Conservation (phyloP, 1,284 basidiomycete genomes). For the Farysia itapuensis region DNA sequence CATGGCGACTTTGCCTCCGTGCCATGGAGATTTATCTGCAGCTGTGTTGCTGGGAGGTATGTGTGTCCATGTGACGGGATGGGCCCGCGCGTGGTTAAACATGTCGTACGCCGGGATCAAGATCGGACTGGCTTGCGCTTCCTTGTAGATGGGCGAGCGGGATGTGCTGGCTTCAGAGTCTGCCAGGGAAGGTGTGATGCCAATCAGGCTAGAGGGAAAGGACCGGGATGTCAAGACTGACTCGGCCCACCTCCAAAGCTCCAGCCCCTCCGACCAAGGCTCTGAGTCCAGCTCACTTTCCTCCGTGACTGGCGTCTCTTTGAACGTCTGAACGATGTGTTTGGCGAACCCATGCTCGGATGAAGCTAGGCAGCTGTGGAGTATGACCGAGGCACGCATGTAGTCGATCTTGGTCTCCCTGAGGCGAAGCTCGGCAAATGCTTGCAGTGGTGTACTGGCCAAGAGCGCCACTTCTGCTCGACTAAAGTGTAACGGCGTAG, state of each 20-base stretch:
- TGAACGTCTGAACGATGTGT: background rate
- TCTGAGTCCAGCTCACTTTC: conserved; percentile 2
- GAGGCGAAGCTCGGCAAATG: conserved; percentile 17
- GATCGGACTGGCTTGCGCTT: conserved; percentile 17
- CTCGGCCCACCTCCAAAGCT: conserved; percentile 47
- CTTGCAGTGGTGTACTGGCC: conserved; percentile 31
- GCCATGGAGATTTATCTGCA: background rate
- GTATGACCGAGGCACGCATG: background rate
- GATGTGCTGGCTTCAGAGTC: background rate
- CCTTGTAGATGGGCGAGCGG: too few species aligned
- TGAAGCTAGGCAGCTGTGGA: background rate
- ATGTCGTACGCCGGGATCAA: conserved; percentile 52
- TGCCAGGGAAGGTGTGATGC: background rate
- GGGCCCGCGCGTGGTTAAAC: conserved; percentile 47
- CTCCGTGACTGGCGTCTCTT: background rate
- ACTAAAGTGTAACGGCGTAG: conserved; percentile 34
- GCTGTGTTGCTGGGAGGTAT: background rate
- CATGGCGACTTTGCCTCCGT: conserved; percentile 1
- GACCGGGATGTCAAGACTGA: conserved; percentile 40
- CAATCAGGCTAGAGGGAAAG: conserved; percentile 43
- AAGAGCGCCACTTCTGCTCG: conserved; percentile 27
- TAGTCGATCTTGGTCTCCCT: conserved; percentile 13
- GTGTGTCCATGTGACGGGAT: conserved; percentile 45
- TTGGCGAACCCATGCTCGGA: too few species aligned
- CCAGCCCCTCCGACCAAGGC: conserved; percentile 6